These are phyloP conservation scores for Pyrenophora teres DNA, from an alignment of 2,329 filamentous ascomycete genomes.

Conservation along the genomic window DNA sequence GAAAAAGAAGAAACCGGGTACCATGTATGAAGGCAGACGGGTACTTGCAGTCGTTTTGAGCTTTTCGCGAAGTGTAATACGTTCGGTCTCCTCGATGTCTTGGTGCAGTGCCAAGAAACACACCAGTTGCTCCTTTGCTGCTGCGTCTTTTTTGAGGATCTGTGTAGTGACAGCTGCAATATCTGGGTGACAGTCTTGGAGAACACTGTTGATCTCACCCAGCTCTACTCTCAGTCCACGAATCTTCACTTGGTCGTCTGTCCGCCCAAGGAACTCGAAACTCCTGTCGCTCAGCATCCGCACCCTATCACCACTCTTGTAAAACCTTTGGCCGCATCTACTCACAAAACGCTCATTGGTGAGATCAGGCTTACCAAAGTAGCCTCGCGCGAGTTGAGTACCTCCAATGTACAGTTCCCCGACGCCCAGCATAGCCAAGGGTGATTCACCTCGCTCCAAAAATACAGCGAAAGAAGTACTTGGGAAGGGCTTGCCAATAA, in stretches of 20 bases:
- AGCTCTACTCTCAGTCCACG: conserved; percentile 46
- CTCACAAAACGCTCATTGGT: conserved; percentile 40
- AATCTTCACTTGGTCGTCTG: conserved; percentile 50
- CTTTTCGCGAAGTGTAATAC: conserved; percentile 21
- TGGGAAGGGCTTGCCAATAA: conserved; percentile 51
- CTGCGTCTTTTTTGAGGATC: conserved; percentile 33
- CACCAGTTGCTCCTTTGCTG: conserved; percentile 43
- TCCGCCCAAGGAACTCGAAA: conserved; percentile 48
- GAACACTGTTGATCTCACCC: conserved; percentile 44
- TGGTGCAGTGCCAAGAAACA: conserved; percentile 34
- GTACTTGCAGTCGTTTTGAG: conserved; percentile 24
- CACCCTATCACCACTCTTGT: conserved; percentile 47
- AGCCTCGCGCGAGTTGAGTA: conserved; percentile 53
- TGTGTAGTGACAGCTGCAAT: conserved; percentile 37
- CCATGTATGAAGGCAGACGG: conserved; percentile 47
- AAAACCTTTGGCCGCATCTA: conserved; percentile 40
- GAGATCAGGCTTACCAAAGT: conserved; percentile 45
- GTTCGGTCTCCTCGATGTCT: conserved; percentile 7
- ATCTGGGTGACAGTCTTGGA: conserved; percentile 28
- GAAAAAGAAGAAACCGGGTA: conserved; percentile 44
- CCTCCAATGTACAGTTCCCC: conserved; percentile 56
- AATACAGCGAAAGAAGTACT: conserved; percentile 49
- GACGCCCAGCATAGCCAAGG: conserved; percentile 46
- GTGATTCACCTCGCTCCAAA: conserved; percentile 31
- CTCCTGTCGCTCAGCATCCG: conserved; percentile 46